Percentiles rank a stretch among this genome's conserved stretches.
Conservation (phyloP, 1,284 basidiomycete genomes). For the Naganishia albida region DNA sequence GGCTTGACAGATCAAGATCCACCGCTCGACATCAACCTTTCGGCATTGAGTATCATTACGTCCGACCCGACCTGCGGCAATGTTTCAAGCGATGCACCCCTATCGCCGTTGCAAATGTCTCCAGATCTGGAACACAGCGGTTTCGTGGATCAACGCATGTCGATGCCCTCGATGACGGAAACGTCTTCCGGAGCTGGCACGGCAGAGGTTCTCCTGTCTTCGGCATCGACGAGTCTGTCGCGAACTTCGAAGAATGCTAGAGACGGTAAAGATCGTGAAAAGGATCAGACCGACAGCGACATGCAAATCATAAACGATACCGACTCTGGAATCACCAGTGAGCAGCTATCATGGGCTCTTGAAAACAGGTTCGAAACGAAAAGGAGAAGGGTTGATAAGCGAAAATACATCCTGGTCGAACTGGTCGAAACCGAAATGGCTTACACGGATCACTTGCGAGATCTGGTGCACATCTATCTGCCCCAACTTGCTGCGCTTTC, state of each 20-base stretch:
- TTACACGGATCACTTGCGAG: conserved; percentile 74
- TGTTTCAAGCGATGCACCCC: neutral
- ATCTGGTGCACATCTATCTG: conserved; percentile 64
- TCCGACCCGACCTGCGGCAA: neutral
- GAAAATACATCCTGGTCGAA: conserved; percentile 59
- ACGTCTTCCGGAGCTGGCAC: conserved; percentile 44
- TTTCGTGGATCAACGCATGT: conserved; percentile 30
- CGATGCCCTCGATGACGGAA: conserved; percentile 37
- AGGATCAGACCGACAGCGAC: conserved; percentile 36
- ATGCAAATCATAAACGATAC: conserved; percentile 21
- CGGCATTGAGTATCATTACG: conserved; percentile 21
- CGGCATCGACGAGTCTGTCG: conserved; percentile 52
- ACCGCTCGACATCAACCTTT: neutral
- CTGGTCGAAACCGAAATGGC: conserved; percentile 77
- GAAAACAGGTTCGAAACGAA: conserved; percentile 34
- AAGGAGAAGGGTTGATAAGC: conserved; percentile 37
- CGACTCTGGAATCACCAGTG: conserved; percentile 35
- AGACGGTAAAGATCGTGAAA: conserved; percentile 40
- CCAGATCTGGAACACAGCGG: conserved; percentile 8
- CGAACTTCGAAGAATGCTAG: conserved; percentile 49
- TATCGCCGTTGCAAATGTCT: conserved; percentile 8
- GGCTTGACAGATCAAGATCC: conserved; percentile 1
- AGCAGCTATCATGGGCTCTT: conserved; percentile 43
- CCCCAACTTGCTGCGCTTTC: conserved; percentile 55
- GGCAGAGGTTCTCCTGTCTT: conserved; percentile 47